phyloP scores from a whole-genome alignment of 768 basidiomycete genomes.

The Hericium alpestre region DNA sequence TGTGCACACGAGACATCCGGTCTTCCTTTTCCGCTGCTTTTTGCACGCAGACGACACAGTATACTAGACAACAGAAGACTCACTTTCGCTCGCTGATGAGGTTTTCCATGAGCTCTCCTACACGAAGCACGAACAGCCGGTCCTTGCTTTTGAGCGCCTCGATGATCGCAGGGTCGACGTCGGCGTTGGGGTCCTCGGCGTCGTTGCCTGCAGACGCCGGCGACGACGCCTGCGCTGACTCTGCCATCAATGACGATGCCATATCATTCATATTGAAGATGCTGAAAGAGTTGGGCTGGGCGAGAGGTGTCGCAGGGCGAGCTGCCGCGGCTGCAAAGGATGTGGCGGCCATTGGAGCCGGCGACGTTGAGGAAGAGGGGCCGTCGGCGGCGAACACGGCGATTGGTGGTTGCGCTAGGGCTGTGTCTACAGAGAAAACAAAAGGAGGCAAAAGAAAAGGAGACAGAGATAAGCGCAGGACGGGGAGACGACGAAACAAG shows the following conservation, averaged over 20 bases:
- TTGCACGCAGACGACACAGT: neutral
- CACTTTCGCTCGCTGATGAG: slow-evolving; percentile 69
- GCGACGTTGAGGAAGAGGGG: neutral
- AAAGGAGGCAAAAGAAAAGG: neutral
- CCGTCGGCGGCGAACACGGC: neutral
- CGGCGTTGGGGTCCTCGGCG: slow-evolving; percentile 22
- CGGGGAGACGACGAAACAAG: neutral
- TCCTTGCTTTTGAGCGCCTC: slow-evolving; percentile 85
- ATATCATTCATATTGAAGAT: neutral
- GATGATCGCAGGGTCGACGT: slow-evolving; percentile 70
- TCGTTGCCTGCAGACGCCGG: neutral
- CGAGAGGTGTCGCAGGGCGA: neutral
- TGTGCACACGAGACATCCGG: neutral
- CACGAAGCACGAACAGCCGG: slow-evolving; percentile 75
- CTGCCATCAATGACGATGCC: neutral
- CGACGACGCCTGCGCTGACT: neutral
- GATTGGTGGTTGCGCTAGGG: neutral
- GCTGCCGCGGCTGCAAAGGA: neutral
- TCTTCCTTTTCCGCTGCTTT: neutral
- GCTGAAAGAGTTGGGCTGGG: neutral
- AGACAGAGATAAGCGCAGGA: neutral
- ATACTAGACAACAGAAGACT: slow-evolving; percentile 19
- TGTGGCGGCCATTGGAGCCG: neutral
- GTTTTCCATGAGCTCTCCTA: slow-evolving; percentile 78
- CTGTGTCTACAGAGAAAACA: neutral